These are phyloP conservation scores for Pontederia crassipes DNA, from an alignment of 176 grass and related monocot species.

Conservation along the genomic window DNA sequence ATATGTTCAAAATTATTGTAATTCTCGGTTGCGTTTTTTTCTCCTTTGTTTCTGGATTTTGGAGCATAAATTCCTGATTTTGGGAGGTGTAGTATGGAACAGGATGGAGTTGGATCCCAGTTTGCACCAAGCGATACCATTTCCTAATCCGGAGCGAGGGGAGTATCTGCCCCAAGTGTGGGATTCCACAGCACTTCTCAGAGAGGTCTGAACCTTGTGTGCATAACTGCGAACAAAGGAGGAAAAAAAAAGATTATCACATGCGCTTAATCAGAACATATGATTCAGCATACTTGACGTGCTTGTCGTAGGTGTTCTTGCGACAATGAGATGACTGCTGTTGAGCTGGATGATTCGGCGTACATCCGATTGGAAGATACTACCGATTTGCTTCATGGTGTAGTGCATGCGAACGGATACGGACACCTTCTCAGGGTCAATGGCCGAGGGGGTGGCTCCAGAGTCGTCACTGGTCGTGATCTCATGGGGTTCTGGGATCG, in stretches of 20 bases:
- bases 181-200: constrained; percentile 19
- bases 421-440: constrained; percentile 58
- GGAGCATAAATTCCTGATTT: no score
- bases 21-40: no score
- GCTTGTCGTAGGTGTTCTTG: constrained; percentile 28
- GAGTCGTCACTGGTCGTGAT: constrained; percentile 31
- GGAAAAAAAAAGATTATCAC: no score
- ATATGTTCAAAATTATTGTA: no score
- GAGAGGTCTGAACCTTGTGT: constrained; percentile 28
- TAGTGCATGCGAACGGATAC: constrained; percentile 72
- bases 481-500: constrained; percentile 76
- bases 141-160: constrained; percentile 52
- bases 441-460: constrained; percentile 47
- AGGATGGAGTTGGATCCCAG: constrained; percentile 76
- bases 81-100: neutral
- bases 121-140: constrained; percentile 64
- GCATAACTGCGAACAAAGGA: neutral
- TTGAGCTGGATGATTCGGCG: constrained; percentile 28
- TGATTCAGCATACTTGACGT: neutral
- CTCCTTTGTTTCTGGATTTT: no score
- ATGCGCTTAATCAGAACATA: no score
- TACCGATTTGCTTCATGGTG: constrained; percentile 44
- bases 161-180: constrained; percentile 11
- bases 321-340: constrained; percentile 11
- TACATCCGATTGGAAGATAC: constrained; percentile 36